Percentiles rank a stretch among this genome's conserved stretches.
Conservation (phyloP, 805 yeast genomes). For the Saturnispora sekii region DNA sequence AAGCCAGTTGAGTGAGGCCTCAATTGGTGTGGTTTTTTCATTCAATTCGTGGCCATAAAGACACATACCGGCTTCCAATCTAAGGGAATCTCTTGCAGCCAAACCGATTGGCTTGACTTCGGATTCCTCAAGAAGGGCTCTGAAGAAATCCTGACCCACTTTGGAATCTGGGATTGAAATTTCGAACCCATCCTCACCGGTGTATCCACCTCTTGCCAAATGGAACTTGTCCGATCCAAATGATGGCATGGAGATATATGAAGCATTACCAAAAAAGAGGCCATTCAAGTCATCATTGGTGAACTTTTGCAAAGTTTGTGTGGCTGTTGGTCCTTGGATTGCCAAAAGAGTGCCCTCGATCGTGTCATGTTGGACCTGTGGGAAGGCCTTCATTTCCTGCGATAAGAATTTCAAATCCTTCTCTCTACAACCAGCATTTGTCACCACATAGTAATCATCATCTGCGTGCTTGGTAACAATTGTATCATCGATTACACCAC, state of each 20-base stretch:
- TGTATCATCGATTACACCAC: constrained; percentile 91
- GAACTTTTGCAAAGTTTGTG: constrained; percentile 52
- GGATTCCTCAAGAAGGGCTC: constrained; percentile 42
- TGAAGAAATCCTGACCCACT: constrained; percentile 51
- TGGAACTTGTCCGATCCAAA: constrained; percentile 44
- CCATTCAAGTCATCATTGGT: constrained; percentile 48
- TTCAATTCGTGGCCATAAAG: constrained; percentile 87
- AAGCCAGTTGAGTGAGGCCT: constrained; percentile 84
- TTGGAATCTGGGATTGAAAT: constrained; percentile 58
- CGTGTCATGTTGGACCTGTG: constrained; percentile 27
- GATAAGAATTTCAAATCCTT: constrained; percentile 64
- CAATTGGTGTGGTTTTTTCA: constrained; percentile 75
- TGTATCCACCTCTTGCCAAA: constrained; percentile 92
- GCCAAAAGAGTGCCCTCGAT: constrained; percentile 77
- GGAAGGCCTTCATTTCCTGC: constrained; percentile 35
- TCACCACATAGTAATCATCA: constrained; percentile 71
- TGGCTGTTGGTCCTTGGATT: constrained; percentile 85
- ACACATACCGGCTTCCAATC: constrained; percentile 98
- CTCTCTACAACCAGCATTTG: constrained; percentile 91
- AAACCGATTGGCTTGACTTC: constrained; percentile 80
- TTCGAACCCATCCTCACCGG: constrained; percentile 98
- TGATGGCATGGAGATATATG: constrained; percentile 35
- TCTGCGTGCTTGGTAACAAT: constrained; percentile 80
- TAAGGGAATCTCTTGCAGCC: constrained; percentile 95
- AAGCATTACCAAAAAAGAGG: constrained; percentile 67